A percentile compares a stretch with the other conserved stretches of the same genome.
Conservation (phyloP, 495 filamentous ascomycete genomes). For the Aspergillus homomorphus region DNA sequence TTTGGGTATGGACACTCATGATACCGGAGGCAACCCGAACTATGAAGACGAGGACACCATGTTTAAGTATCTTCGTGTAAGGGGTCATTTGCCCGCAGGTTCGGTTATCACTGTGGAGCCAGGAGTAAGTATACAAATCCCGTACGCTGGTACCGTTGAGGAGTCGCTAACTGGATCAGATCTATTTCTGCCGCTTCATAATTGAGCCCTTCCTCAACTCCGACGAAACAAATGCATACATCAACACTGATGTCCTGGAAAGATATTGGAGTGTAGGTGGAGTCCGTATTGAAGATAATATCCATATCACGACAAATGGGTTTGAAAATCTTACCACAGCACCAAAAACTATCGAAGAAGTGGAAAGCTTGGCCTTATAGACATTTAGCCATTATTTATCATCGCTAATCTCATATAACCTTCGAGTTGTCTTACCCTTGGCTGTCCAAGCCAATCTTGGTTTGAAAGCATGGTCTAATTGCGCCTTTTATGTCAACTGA, state of each 20-base stretch:
- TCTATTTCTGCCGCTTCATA: constrained; percentile 94
- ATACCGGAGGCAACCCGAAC: constrained; percentile 83
- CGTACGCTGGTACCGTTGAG: constrained; percentile 1
- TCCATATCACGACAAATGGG: constrained; percentile 74
- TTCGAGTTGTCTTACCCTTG: background rate
- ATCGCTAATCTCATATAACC: background rate
- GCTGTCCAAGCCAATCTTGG: background rate
- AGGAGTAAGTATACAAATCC: constrained; percentile 54
- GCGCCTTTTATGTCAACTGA: too few relatives aligned
- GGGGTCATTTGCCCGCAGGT: constrained; percentile 69
- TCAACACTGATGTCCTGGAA: constrained; percentile 69
- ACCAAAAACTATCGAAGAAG: constrained; percentile 67
- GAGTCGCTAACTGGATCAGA: constrained; percentile 35
- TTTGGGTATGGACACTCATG: constrained; percentile 92
- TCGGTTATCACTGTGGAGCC: constrained; percentile 89
- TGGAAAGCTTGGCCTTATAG: constrained; percentile 50
- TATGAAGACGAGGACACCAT: constrained; percentile 80
- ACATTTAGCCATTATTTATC: background rate
- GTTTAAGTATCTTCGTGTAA: constrained; percentile 82
- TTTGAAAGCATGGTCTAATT: too few relatives aligned
- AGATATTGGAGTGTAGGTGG: constrained; percentile 89
- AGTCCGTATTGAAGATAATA: constrained; percentile 72
- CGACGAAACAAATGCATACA: constrained; percentile 64
- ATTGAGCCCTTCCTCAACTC: constrained; percentile 78
- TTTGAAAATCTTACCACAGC: constrained; percentile 77